Evolutionary conservation across 2,329 filamentous ascomycete genomes (phyloP), one percentile per base, ranked within the genome.

Genomic region (Colletotrichum ledebouriae): DNA sequence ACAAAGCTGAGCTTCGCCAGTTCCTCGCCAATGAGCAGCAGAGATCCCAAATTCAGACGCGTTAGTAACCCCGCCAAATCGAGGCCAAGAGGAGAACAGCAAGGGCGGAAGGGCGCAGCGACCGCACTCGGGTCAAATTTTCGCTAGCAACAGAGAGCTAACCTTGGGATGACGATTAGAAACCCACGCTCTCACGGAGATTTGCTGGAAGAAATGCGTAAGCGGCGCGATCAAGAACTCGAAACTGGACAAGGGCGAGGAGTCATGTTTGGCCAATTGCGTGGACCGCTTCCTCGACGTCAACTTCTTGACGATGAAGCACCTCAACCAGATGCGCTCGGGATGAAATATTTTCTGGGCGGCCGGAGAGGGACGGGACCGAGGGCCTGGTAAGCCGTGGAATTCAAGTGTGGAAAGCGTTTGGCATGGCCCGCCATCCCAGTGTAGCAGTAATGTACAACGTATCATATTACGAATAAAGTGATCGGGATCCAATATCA

Each of bases 171-270:
- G 25, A 52, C 25, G n/a, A 37, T 29, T 63, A 89, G 86, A 84
- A 76, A 85, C 86, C 12, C 86, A 88, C 76, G 80, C 77, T 71
- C 75, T 89, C 60, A 88, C 85, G 49, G 92, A 96, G 75, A 88
- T 92, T 69, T 99, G 96, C 87, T 99, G 94, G 90, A 94, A 90
- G 78, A 98, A 98, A 84, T 99, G 96, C 85, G 85, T 98, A 70
- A 91, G 92, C 9, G 85, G 89, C 61, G 86, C 85, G 66, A 91
- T 98, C 78, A 90, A 90, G 73, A 87, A 85, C 70, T 87, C 89
- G 33, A 88, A 89, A 75, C 84, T 99, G 73, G 93, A 97, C 73
- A 87, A 86, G 75, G 84, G 81, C 70, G 96, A 99, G 83, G 91
- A 96, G 83, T 82, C 85, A 9, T 99, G 96, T 80, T 87, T 97